Conservation (phyloP, 768 basidiomycete species). For the Lyophyllum shimeji region DNA sequence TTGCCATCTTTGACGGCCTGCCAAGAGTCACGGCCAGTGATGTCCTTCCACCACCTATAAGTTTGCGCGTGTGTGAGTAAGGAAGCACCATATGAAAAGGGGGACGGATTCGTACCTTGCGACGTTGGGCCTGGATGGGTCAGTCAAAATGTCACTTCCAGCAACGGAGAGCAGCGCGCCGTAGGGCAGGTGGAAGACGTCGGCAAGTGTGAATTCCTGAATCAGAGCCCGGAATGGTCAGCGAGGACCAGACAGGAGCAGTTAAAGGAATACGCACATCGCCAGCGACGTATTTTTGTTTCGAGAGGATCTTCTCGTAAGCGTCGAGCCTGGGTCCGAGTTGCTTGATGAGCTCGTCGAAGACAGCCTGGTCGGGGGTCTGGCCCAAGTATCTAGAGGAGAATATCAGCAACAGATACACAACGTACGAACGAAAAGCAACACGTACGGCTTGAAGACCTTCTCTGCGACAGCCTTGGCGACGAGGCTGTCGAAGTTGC, state of each 20-base stretch:
- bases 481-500: slow-evolving; percentile 48
- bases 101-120: slow-evolving; percentile 5
- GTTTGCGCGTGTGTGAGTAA: not conserved
- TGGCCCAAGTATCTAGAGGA: slow-evolving; percentile 4
- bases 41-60: slow-evolving; percentile 23
- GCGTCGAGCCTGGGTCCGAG: slow-evolving; percentile 43
- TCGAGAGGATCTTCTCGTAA: slow-evolving; percentile 53
- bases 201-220: slow-evolving; percentile 17
- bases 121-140: slow-evolving; percentile 15
- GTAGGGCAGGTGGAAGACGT: slow-evolving; percentile 22
- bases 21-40: slow-evolving; percentile 21
- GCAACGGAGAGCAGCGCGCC: slow-evolving; percentile 12
- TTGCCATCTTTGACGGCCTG: slow-evolving; percentile 22
- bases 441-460: slow-evolving; percentile 46
- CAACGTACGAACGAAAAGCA: not conserved
- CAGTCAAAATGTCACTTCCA: slow-evolving; percentile 13
- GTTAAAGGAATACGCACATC: slow-evolving; percentile 32
- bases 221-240: not conserved
- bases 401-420: not conserved
- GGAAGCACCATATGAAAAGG: too few relatives aligned
- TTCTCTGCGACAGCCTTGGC: slow-evolving; percentile 43
- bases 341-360: slow-evolving; percentile 24
- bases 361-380: slow-evolving; percentile 12
- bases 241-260: not conserved
- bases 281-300: slow-evolving; percentile 57